A percentile compares a stretch with the other conserved stretches of the same genome.
These are phyloP conservation scores for Xylaria sp. DNA, from an alignment of 2,329 filamentous ascomycete species.

Conservation along the genomic window DNA sequence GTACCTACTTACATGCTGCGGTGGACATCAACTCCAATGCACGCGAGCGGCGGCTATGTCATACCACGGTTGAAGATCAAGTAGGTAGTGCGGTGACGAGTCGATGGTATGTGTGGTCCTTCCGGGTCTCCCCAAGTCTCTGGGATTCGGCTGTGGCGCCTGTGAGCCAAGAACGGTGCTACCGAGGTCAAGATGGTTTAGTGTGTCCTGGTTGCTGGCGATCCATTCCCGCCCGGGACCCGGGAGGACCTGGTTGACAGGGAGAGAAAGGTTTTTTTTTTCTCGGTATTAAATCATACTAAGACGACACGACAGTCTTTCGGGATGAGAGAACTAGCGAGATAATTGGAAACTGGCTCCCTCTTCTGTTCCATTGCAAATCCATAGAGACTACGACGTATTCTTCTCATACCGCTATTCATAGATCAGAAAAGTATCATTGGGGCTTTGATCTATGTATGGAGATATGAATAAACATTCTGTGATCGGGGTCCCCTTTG, in stretches of 20 bases:
- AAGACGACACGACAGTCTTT: neutral
- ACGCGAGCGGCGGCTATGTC: constrained; percentile 11
- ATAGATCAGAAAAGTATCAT: constrained; percentile 6
- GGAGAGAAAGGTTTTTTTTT: neutral
- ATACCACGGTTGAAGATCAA: neutral
- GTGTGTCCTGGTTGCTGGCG: neutral
- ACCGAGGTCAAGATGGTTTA: constrained; percentile 20
- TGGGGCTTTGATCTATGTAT: neutral
- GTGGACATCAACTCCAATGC: no score
- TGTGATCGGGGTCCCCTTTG: constrained; percentile 19
- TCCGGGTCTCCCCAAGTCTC: constrained; percentile 22
- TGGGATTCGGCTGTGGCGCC: constrained; percentile 26
- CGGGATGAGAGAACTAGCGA: neutral
- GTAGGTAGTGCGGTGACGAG: neutral
- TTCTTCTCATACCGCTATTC: neutral
- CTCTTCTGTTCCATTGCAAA: neutral
- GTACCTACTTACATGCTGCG: neutral
- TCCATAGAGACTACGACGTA: constrained; percentile 5
- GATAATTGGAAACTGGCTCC: neutral
- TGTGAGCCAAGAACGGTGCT: constrained; percentile 20
- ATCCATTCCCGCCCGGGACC: constrained; percentile 16
- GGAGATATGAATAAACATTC: neutral
- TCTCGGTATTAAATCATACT: neutral
- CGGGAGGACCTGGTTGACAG: constrained; percentile 2
- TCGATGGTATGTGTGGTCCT: constrained; percentile 23